These are phyloP conservation scores for Tylopilus sp. DNA, from an alignment of 768 basidiomycete genomes.

Conservation along the genomic window DNA sequence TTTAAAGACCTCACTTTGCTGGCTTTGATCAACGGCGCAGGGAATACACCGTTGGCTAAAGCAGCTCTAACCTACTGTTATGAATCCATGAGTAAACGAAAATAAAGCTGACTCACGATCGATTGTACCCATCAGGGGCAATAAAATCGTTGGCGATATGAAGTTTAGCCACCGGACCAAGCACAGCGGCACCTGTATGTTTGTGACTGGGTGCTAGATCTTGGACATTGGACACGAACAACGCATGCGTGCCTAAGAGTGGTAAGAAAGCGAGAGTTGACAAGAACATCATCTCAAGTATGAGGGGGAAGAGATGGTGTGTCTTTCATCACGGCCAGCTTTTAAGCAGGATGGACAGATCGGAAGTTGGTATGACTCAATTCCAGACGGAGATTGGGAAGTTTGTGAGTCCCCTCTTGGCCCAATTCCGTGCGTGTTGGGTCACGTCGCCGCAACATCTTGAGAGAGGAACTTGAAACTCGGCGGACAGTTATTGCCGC, in stretches of 20 bases:
- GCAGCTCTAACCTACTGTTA: background rate
- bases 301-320: background rate
- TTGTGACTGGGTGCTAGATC: background rate
- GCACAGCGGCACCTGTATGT: background rate
- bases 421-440: background rate
- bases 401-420: background rate
- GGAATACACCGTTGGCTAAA: conserved; percentile 20
- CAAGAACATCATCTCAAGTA: background rate
- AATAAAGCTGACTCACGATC: background rate
- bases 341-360: background rate
- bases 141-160: background rate
- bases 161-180: background rate
- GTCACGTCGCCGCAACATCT: background rate
- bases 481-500: background rate
- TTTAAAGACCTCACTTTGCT: conserved; percentile 26
- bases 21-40: conserved; percentile 41
- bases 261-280: background rate
- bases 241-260: background rate
- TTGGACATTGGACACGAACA: background rate
- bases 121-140: conserved; percentile 1
- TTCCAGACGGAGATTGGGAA: background rate
- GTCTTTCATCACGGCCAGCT: background rate
- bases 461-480: background rate
- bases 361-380: background rate
- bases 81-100: too few species aligned